Conservation (phyloP, 345 rosid species). For the Physaria fendleri region DNA sequence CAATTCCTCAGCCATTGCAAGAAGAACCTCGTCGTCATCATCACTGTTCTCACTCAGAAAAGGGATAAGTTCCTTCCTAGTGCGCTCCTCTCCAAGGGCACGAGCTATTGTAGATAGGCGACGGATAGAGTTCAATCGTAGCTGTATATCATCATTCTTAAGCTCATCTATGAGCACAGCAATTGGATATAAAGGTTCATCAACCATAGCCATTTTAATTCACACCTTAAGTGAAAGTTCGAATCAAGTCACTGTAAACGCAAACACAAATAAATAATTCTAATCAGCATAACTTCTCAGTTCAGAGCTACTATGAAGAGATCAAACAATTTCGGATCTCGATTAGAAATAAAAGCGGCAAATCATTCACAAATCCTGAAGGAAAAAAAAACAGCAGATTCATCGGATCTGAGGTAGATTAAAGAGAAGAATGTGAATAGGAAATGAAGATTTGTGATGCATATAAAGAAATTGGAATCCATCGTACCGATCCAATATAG, state of each 20-base stretch:
- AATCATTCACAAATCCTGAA: constrained; percentile 18
- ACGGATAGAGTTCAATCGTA: constrained; percentile 81
- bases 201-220: constrained; percentile 61
- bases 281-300: not conserved
- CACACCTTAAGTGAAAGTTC: not conserved
- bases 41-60: constrained; percentile 91
- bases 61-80: constrained; percentile 84
- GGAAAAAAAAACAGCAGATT: constrained; percentile 15
- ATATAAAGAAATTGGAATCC: not conserved
- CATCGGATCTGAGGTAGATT: not conserved
- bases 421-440: constrained; percentile 1
- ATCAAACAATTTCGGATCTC: constrained; percentile 13
- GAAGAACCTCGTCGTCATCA: constrained; percentile 95
- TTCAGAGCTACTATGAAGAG: not conserved
- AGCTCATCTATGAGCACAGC: constrained; percentile 88
- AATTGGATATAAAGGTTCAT: constrained; percentile 85
- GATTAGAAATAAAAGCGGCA: not conserved
- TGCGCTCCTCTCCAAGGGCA: constrained; percentile 94
- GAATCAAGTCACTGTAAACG: constrained; percentile 19
- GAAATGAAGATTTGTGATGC: not conserved
- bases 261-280: not conserved
- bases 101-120: constrained; percentile 88
- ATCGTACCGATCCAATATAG: constrained; percentile 28
- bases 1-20: constrained; percentile 91
- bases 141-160: constrained; percentile 94